Evolutionary conservation across 1,284 basidiomycete species (phyloP).

Genomic region (Ustilago vetiveriae): DNA sequence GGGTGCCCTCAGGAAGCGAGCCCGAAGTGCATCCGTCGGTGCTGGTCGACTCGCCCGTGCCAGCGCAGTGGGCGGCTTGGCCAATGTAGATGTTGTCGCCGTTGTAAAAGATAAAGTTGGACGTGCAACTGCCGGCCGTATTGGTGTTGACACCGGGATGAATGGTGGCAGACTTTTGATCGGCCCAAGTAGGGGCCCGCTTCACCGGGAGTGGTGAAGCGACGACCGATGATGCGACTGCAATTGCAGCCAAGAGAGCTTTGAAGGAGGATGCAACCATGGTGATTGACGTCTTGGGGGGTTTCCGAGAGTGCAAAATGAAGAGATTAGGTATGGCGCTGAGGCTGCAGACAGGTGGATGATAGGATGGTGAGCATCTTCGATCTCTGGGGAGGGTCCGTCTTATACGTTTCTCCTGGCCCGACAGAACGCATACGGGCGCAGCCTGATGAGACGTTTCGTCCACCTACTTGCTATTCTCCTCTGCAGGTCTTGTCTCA

Average conservation of each 20-base stretch:
- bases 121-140: conserved; percentile 48
- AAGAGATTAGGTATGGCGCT: not conserved
- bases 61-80: conserved; percentile 52
- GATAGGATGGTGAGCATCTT: too few relatives aligned
- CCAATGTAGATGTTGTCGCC: conserved; percentile 48
- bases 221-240: conserved; percentile 16
- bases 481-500: not conserved
- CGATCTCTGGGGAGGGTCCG: too few relatives aligned
- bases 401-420: too few relatives aligned
- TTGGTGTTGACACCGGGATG: conserved; percentile 56
- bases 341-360: too few relatives aligned
- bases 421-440: too few relatives aligned
- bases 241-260: conserved; percentile 15
- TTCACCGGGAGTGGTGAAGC: conserved; percentile 20
- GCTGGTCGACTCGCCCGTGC: conserved; percentile 36
- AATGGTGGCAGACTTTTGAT: conserved; percentile 31
- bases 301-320: not conserved
- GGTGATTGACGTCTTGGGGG: not conserved
- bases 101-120: conserved; percentile 51
- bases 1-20: conserved; percentile 48
- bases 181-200: conserved; percentile 43
- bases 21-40: conserved; percentile 44
- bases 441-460: too few relatives aligned
- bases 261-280: conserved; percentile 29
- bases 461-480: too few relatives aligned